Evolutionary conservation across 1,284 basidiomycete species (phyloP).

Genomic region (Cryptococcus sp.): DNA sequence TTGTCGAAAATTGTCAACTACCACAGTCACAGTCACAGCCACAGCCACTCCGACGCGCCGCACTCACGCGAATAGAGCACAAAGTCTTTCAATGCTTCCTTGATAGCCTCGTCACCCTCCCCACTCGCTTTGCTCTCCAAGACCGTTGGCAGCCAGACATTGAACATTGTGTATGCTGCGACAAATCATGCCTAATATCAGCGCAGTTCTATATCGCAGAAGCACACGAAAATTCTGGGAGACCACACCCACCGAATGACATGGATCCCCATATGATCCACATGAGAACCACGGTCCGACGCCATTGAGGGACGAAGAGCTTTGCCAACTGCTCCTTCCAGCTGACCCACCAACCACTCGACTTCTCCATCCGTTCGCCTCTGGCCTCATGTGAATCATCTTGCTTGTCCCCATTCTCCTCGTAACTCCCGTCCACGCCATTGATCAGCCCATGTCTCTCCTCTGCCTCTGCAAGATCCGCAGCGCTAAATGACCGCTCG

Average conservation of each 20-base stretch:
- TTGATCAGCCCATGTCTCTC: constrained; percentile 56
- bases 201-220: neutral
- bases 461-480: constrained; percentile 9
- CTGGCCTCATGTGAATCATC: neutral
- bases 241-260: constrained; percentile 65
- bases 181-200: constrained; percentile 7
- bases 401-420: constrained; percentile 1
- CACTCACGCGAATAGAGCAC: constrained; percentile 61
- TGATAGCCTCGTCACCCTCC: constrained; percentile 59
- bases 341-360: constrained; percentile 24
- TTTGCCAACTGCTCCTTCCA: constrained; percentile 73
- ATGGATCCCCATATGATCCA: constrained; percentile 82
- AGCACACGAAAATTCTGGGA: neutral
- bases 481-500: constrained; percentile 26
- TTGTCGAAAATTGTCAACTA: neutral
- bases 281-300: constrained; percentile 76
- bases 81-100: constrained; percentile 70
- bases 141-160: constrained; percentile 90
- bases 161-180: constrained; percentile 90
- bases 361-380: neutral
- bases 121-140: constrained; percentile 58
- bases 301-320: constrained; percentile 80
- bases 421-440: constrained; percentile 1
- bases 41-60: neutral
- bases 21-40: neutral